Evolutionary conservation across 1,284 basidiomycete species (phyloP), one percentile per base, ranked within the genome.

Genomic region (Ustilago vetiveriae): DNA sequence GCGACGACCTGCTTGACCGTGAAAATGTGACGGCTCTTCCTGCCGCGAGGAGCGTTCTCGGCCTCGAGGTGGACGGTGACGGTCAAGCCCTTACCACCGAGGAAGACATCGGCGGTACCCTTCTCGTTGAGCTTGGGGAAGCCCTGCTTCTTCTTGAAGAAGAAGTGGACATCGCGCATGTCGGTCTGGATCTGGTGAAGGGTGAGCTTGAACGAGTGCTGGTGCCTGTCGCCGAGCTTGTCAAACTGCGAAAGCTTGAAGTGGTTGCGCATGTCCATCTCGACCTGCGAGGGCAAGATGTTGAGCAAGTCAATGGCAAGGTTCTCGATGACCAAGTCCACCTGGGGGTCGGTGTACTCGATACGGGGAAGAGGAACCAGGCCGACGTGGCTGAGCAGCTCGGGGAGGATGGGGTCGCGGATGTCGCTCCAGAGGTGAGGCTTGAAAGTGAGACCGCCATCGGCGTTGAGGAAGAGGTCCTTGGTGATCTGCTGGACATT

Each of bases 81-180:
- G 32, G 86, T 89, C 38, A 92, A 82, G 3, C 91, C 91, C 49
- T 88, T 84, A 21, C 94, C 94, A 29, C 91, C 90, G 45, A 98
- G 84, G 53, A 94, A 82, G 10, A 98, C 89, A 81, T 98, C 95
- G 19, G 94, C 94, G 27, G 95, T 83, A 70, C 94, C 95, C n/a
- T 88, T 89, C 84, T 98, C 95, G 39, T 84, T 87, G 80, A 96
- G 84, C 85, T 90, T 91, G 10, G 90, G 88, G 76, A 92, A 87
- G 5, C 91, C 91, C 0, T 84, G 80, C 42, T 85, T 73, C 63
- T 81, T 81, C 49, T 74, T 69, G 60, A 79, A 73, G 52, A 90
- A 92, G 82, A 96, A 95, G 13, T 90, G 89, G 19, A 96, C 91
- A 76, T 96, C 93, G 35, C 90, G 87, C 86, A 96, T 90, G 78